phyloP scores from a whole-genome alignment of 2,329 filamentous ascomycete genomes.

The Metarhizium humberi region DNA sequence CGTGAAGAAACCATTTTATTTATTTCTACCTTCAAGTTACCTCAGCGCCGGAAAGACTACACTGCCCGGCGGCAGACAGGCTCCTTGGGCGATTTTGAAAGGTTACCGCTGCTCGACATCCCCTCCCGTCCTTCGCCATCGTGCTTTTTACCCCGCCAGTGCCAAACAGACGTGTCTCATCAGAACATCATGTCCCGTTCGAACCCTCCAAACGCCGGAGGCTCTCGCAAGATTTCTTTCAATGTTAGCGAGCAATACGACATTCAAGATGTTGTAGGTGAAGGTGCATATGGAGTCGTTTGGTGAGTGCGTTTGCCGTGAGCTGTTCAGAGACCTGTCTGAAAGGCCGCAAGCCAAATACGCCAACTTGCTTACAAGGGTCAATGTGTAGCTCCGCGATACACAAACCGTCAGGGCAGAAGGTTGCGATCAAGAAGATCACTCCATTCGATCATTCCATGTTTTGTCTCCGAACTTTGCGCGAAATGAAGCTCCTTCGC shows the following conservation, averaged over 20 bases:
- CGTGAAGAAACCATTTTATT: not conserved
- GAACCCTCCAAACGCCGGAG: slow-evolving; percentile 46
- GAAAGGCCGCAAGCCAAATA: not conserved
- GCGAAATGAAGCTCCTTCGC: slow-evolving; percentile 97
- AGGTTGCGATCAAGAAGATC: slow-evolving; percentile 99
- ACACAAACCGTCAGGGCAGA: slow-evolving; percentile 96
- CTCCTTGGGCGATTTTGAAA: not conserved
- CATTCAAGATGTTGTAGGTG: slow-evolving; percentile 97
- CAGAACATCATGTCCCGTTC: slow-evolving; percentile 43
- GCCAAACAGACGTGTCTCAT: not conserved
- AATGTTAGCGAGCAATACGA: slow-evolving; percentile 99
- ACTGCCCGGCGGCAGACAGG: not conserved
- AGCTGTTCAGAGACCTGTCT: not conserved
- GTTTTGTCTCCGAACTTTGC: slow-evolving; percentile 92
- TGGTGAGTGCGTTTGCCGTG: slow-evolving; percentile 55
- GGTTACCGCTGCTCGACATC: not conserved
- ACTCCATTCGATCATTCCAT: slow-evolving; percentile 98
- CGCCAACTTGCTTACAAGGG: not conserved
- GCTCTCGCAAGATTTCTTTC: slow-evolving; percentile 94
- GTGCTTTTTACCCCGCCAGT: not conserved
- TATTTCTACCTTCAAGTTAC: not conserved
- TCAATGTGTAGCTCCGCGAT: slow-evolving; percentile 65
- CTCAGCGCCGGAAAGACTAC: not conserved
- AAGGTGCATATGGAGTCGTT: slow-evolving; percentile 96
- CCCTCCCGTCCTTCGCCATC: not conserved